These are phyloP conservation scores for Boehmeria nivea DNA, from an alignment of 306 rosid genomes.

Conservation along the genomic window DNA sequence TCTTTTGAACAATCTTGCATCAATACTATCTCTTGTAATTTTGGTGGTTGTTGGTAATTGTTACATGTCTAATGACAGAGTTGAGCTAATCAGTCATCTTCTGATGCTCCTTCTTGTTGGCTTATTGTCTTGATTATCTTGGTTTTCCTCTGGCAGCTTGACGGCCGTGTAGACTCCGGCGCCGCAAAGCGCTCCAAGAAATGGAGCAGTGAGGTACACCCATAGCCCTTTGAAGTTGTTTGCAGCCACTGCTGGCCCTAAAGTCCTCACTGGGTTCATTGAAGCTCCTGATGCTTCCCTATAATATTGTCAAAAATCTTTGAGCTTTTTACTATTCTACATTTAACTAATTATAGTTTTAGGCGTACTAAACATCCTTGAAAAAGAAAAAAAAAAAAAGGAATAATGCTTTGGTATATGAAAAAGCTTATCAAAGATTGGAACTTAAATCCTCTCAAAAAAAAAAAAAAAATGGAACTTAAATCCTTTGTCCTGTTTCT, in stretches of 20 bases:
- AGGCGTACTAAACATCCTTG: background rate
- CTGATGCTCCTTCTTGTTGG: slow-evolving; percentile 47
- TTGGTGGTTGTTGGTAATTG: slow-evolving; percentile 5
- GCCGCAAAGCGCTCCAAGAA: slow-evolving; percentile 73
- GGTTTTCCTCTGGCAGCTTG: slow-evolving; percentile 57
- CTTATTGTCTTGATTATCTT: slow-evolving; percentile 27
- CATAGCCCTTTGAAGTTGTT: slow-evolving; percentile 76
- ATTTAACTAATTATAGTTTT: background rate
- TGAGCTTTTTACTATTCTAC: background rate
- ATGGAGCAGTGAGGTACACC: slow-evolving; percentile 77
- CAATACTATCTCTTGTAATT: slow-evolving; percentile 5
- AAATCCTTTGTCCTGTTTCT: no score
- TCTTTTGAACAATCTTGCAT: no score
- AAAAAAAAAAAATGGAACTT: no score
- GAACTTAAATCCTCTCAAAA: no score
- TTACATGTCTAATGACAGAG: slow-evolving; percentile 7
- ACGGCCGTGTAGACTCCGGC: slow-evolving; percentile 73
- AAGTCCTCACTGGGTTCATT: slow-evolving; percentile 85
- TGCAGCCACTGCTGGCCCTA: slow-evolving; percentile 83
- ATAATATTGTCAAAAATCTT: background rate
- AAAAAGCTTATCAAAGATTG: no score
- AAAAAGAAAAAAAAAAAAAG: background rate
- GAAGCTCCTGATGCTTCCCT: slow-evolving; percentile 73
- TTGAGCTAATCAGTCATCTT: slow-evolving; percentile 31
- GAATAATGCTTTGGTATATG: no score